A percentile compares a stretch with the other conserved stretches of the same genome.
phyloP scores from a whole-genome alignment of 2,329 filamentous ascomycete species.

The Exutisphaerella laricina region DNA sequence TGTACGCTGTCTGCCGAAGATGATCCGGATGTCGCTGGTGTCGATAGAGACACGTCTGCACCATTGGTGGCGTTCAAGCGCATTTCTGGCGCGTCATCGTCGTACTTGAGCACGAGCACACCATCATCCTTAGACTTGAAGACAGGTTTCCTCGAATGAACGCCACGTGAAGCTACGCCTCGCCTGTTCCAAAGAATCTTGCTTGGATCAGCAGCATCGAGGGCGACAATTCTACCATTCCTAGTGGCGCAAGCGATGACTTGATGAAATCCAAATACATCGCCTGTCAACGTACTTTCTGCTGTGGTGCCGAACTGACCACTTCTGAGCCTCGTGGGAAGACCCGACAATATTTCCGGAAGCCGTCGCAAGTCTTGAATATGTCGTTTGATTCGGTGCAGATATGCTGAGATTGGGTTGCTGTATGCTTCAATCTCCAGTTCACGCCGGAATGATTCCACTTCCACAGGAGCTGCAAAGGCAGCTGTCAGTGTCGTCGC shows the following conservation, averaged over 20 bases:
- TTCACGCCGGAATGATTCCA: constrained; percentile 68
- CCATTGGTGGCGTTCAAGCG: constrained; percentile 31
- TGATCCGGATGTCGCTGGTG: constrained; percentile 9
- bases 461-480: constrained; percentile 64
- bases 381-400: constrained; percentile 81
- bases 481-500: constrained; percentile 72
- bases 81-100: constrained; percentile 50
- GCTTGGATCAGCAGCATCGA: constrained; percentile 71
- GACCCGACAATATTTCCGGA: constrained; percentile 63
- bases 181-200: constrained; percentile 69
- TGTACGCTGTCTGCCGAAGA: constrained; percentile 12
- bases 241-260: constrained; percentile 73
- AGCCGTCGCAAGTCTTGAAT: constrained; percentile 69
- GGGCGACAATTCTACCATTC: constrained; percentile 70
- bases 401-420: constrained; percentile 73
- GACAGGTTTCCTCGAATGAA: constrained; percentile 48
- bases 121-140: constrained; percentile 37
- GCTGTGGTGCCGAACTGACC: constrained; percentile 36
- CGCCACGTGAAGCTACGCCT: constrained; percentile 52
- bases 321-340: constrained; percentile 64
- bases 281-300: constrained; percentile 51
- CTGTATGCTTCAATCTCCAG: constrained; percentile 82
- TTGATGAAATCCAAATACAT: constrained; percentile 86
- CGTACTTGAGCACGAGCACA: constrained; percentile 18
- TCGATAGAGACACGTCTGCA: constrained; percentile 14